Base-by-base conservation (phyloP, 2,329 filamentous ascomycete genomes). In the Fusarium tuaranense region DNA sequence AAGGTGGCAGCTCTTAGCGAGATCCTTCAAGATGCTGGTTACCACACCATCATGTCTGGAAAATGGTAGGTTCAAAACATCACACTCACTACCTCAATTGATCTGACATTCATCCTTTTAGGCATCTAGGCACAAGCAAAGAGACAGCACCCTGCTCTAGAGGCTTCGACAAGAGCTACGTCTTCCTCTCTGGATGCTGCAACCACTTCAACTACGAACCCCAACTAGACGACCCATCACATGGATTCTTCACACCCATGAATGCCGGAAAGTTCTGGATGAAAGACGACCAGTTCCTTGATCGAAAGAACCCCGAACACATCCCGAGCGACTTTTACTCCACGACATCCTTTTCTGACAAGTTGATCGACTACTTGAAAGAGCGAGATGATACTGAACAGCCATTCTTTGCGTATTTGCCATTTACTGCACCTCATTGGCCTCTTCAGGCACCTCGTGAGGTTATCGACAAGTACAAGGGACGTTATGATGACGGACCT, bases 121-220 rank as follows among this genome's bases (percentile, higher is more conserved):
- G 75, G 73, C 73, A 76, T 76, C 57, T 78, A 16, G 63, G 70
- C 8, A 62, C 67, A 22, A 60, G 55, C 14, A 62, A 65, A 8
- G 72, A 76, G 36, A 67, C 63, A 2, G 67, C 67, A 1, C 73
- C 72, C 3, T 60, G 67, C n/a, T 62, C 60, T 2, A 67, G 73
- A 53, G 85, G 85, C 10, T 87, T 87, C 63, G 82, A 85, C 60
- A 81, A 82, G 34, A 81, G 79, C 48, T 86, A 85, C 67, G 82
- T 82, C 13, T 84, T 85, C 67, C 78, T 86, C 9, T 82, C 85
- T 6, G 84, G 83, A 6, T 84, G 82, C 66, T 80, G 80, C 22
- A 90, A 90, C 67, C 88, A 90, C 74, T 89, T 88, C 71, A 87
- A 84, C 38, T 89, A 85, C 70, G 88, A 89, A 76, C 88, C 86